Conservation (phyloP, 768 basidiomycete species). For the Lactifluus echinatus region DNA sequence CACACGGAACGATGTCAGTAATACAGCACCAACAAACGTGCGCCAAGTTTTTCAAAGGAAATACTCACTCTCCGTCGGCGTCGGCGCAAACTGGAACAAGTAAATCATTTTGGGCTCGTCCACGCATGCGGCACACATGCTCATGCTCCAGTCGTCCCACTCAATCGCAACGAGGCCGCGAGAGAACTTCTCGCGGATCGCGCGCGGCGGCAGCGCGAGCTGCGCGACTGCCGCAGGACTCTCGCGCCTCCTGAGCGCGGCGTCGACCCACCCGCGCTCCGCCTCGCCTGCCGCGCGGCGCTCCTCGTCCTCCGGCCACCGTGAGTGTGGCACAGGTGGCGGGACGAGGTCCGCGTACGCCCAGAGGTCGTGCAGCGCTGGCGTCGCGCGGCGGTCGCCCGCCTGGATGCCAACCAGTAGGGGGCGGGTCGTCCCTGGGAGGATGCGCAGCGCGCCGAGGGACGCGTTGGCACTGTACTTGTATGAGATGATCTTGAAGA, state of each 20-base stretch:
- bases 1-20: background rate
- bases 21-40: background rate
- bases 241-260: slow-evolving; percentile 4
- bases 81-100: slow-evolving; percentile 18
- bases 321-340: slow-evolving; percentile 4
- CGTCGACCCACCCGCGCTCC: slow-evolving; percentile 19
- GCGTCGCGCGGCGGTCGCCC: slow-evolving; percentile 9
- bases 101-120: slow-evolving; percentile 14
- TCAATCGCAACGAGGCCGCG: slow-evolving; percentile 9
- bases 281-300: slow-evolving; percentile 16
- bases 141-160: slow-evolving; percentile 20
- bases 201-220: slow-evolving; percentile 9
- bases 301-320: slow-evolving; percentile 15
- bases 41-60: background rate
- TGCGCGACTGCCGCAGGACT: slow-evolving; percentile 14
- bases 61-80: slow-evolving; percentile 17
- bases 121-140: slow-evolving; percentile 10
- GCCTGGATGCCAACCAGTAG: slow-evolving; percentile 12
- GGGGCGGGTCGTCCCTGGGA: slow-evolving; percentile 11
- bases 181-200: slow-evolving; percentile 10
- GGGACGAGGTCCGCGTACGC: slow-evolving; percentile 14
- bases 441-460: slow-evolving; percentile 8
- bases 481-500: slow-evolving; percentile 18
- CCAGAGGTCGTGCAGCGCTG: slow-evolving; percentile 14
- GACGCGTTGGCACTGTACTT: slow-evolving; percentile 7